phyloP scores from a whole-genome alignment of 257 asterid genomes.

The Asclepias syriaca region DNA sequence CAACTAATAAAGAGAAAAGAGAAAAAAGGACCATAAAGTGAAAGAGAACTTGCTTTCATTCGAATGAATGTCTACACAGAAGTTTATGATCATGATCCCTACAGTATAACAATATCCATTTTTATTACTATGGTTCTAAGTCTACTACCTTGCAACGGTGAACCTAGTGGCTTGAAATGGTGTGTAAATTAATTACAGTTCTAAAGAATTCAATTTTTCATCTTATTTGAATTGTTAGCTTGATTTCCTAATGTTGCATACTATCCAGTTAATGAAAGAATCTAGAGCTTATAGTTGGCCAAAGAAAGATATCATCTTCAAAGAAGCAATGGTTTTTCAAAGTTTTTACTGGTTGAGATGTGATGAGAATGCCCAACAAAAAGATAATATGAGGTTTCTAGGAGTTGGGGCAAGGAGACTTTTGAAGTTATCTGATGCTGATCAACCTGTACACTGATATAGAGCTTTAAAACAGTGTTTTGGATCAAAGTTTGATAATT shows the following conservation, averaged over 20 bases:
- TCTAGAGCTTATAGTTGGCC: slow-evolving; percentile 80
- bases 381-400: slow-evolving; percentile 37
- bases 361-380: slow-evolving; percentile 59
- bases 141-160: slow-evolving; percentile 13
- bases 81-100: slow-evolving; percentile 43
- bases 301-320: slow-evolving; percentile 80
- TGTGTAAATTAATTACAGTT: slow-evolving; percentile 40
- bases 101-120: slow-evolving; percentile 39
- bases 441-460: slow-evolving; percentile 57
- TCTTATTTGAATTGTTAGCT: slow-evolving; percentile 21
- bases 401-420: slow-evolving; percentile 53
- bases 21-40: slow-evolving; percentile 55
- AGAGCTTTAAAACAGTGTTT: slow-evolving; percentile 59
- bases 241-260: slow-evolving; percentile 65
- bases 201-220: slow-evolving; percentile 27
- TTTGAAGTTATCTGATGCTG: slow-evolving; percentile 62
- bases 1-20: slow-evolving; percentile 58
- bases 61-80: slow-evolving; percentile 39
- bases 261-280: slow-evolving; percentile 85
- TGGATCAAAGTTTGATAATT: slow-evolving; percentile 56
- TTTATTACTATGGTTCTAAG: slow-evolving; percentile 24
- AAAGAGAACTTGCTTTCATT: slow-evolving; percentile 31
- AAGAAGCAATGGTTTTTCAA: slow-evolving; percentile 69
- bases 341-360: slow-evolving; percentile 61
- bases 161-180: slow-evolving; percentile 30